Evolutionary conservation across 768 basidiomycete genomes (phyloP), one percentile per base, ranked within the genome.

Genomic region (Lactarius psammicola): DNA sequence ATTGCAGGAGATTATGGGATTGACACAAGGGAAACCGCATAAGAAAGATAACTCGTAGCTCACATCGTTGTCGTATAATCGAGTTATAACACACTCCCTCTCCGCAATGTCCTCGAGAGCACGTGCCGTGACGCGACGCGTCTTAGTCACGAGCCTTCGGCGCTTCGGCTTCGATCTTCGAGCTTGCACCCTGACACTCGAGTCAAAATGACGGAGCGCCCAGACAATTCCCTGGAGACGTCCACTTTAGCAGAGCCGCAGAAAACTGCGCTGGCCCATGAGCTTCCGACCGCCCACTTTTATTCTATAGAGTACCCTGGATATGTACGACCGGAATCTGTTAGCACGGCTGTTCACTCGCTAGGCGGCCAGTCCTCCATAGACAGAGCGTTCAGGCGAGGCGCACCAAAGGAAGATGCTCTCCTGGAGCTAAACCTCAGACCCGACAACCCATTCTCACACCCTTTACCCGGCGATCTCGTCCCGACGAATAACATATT

Each of bases 271-370:
- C 77, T 75, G 18, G 76, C 79, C 44, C 75, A 60, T 23, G 77
- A 81, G 2, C 77, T 93, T 2, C 85, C 87, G 26, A 78, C 82
- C 38, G 78, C 80, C 6, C 79, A 85, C 34, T 90, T 87, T 74
- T 90, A 89, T 73, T 89, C 92, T 5, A 80, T 96, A 67, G 95
- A 97, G 75, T 96, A 94, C 77, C 94, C 94, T 8, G 94, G 94
- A 67, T 92, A 93, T 69, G 87, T 97, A 61, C 77, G 81, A 17
- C 76, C 80, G 3, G 73, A 81, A 1, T 90, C 92, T 38, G 81
- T 87, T 5, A 80, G 85, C 0, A 69, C 80, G 20, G 92, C 88
- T 2, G 75, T 94, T 53, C 77, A 81, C 56, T 85, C 81, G 64
- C 80, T 92, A 13, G 92, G 90, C 2, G 88, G 90, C 4, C 88